These are phyloP conservation scores for Colletotrichum sp. DNA, from an alignment of 2,329 filamentous ascomycete genomes.

Conservation along the genomic window DNA sequence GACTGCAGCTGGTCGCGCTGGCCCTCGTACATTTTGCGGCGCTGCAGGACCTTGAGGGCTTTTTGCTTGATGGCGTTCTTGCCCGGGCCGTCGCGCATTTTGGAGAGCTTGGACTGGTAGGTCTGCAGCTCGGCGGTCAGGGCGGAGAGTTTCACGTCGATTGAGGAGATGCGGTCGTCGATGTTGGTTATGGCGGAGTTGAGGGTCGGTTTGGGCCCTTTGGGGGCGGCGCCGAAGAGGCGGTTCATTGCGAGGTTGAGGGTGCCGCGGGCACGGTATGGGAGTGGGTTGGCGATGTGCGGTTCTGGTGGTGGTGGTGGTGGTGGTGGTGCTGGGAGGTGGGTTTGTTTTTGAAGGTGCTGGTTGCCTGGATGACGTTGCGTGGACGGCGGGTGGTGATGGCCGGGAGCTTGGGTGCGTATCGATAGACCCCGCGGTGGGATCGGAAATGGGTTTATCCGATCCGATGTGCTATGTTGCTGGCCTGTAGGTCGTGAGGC, in stretches of 20 bases:
- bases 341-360: not conserved
- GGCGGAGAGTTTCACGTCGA: slow-evolving; percentile 94
- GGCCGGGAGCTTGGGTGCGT: not conserved
- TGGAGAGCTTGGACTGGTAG: slow-evolving; percentile 85
- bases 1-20: slow-evolving; percentile 93
- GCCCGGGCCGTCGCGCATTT: slow-evolving; percentile 95
- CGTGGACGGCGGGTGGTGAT: not conserved
- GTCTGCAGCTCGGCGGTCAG: slow-evolving; percentile 88
- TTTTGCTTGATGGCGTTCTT: slow-evolving; percentile 94
- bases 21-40: slow-evolving; percentile 90
- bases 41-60: slow-evolving; percentile 90
- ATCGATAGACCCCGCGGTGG: slow-evolving; percentile 15
- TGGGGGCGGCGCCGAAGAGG: slow-evolving; percentile 88
- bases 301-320: not conserved
- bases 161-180: slow-evolving; percentile 80
- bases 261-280: too few relatives aligned
- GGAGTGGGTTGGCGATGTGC: not conserved
- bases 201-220: slow-evolving; percentile 88
- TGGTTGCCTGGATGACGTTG: slow-evolving; percentile 2
- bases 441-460: not conserved
- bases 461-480: not conserved
- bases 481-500: not conserved
- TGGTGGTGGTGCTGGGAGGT: not conserved
- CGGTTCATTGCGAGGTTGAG: slow-evolving; percentile 75
- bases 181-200: slow-evolving; percentile 83